phyloP scores from a whole-genome alignment of 176 grass and related monocot genomes.

The Ensete ventricosum region DNA sequence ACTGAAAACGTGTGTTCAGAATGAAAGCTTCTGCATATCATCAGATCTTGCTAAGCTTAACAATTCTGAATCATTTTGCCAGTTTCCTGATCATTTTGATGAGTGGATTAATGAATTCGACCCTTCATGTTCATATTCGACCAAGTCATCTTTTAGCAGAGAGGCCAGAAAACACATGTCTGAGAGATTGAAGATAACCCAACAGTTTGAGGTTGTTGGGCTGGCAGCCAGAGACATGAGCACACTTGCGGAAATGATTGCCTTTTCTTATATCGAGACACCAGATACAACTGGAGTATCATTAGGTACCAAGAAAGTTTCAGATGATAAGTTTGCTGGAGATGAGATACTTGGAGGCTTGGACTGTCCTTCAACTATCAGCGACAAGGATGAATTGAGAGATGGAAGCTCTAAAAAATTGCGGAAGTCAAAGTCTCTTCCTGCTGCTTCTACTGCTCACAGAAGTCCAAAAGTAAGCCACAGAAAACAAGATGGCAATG shows the following conservation, averaged over 20 bases:
- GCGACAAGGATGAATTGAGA: conserved; percentile 36
- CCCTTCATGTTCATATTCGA: conserved; percentile 41
- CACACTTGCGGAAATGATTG: conserved; percentile 70
- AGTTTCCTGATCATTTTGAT: conserved; percentile 41
- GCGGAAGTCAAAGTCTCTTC: conserved; percentile 61
- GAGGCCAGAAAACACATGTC: conserved; percentile 86
- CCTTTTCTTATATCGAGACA: conserved; percentile 44
- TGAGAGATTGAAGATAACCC: conserved; percentile 65
- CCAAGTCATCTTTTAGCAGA: conserved; percentile 62
- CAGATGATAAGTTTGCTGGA: conserved; percentile 24
- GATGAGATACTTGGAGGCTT: conserved; percentile 25
- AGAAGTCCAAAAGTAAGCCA: conserved; percentile 43
- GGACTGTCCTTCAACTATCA: conserved; percentile 34
- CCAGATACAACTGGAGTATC: conserved; percentile 14
- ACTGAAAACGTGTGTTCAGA: conserved; percentile 18
- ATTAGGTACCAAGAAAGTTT: conserved; percentile 16
- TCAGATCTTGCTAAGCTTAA: conserved; percentile 32
- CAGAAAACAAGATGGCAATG: conserved; percentile 42
- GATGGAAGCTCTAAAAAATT: conserved; percentile 27
- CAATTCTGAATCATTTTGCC: conserved; percentile 31
- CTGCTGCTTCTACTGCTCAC: conserved; percentile 34
- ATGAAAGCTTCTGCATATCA: conserved; percentile 24
- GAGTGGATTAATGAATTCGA: conserved; percentile 34
- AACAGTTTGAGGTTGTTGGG: conserved; percentile 28
- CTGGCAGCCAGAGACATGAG: conserved; percentile 25